Percentiles rank a stretch among this genome's conserved stretches.
These are phyloP conservation scores for Botryotinia convoluta DNA, from an alignment of 2,329 filamentous ascomycete genomes.

Conservation along the genomic window DNA sequence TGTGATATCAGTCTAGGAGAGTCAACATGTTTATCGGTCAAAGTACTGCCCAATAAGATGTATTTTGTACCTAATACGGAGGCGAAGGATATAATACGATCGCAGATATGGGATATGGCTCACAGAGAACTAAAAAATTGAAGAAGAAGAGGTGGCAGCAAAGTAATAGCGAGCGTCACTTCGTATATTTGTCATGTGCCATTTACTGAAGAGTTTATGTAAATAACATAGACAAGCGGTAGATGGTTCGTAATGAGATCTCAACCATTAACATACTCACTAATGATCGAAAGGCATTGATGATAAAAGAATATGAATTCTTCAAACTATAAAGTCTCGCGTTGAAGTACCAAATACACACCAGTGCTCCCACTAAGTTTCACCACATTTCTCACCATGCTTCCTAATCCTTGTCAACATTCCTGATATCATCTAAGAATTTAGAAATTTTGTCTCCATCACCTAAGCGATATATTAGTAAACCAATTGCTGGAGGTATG, in stretches of 20 bases:
- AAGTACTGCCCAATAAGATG: not conserved
- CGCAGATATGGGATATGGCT: not conserved
- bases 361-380: not conserved
- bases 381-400: not conserved
- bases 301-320: not conserved
- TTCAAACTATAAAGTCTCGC: not conserved
- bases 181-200: not conserved
- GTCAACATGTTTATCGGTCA: not conserved
- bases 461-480: not conserved
- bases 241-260: not conserved
- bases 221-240: not conserved
- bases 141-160: not conserved
- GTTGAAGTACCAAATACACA: not conserved
- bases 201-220: not conserved
- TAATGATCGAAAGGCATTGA: not conserved
- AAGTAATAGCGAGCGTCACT: not conserved
- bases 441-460: not conserved
- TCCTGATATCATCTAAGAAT: not conserved
- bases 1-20: too few species aligned
- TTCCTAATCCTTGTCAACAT: not conserved
- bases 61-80: not conserved
- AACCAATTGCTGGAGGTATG: not conserved
- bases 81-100: too few species aligned
- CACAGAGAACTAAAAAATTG: not conserved
- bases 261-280: not conserved